These are phyloP conservation scores for Escallonia herrerae DNA, from an alignment of 129 eudicot genomes.

Conservation along the genomic window DNA sequence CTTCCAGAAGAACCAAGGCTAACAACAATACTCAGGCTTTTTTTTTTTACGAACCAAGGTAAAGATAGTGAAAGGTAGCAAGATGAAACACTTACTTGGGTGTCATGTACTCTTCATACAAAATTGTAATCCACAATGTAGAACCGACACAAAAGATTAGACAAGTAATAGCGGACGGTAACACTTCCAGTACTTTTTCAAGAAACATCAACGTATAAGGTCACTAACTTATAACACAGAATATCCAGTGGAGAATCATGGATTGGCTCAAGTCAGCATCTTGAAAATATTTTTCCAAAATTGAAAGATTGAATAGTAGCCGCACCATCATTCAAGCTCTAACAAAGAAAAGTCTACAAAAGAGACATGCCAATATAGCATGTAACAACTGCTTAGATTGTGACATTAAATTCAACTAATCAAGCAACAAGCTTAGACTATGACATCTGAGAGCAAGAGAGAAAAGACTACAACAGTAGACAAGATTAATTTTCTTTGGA, in stretches of 20 bases:
- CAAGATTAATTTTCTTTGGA: too few relatives aligned
- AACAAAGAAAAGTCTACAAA: constrained; percentile 85
- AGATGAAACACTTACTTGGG: constrained; percentile 66
- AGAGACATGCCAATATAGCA: constrained; percentile 9
- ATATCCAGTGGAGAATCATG: constrained; percentile 87
- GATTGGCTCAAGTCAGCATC: constrained; percentile 58
- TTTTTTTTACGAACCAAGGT: too few relatives aligned
- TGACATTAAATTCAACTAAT: background rate
- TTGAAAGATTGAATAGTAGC: constrained; percentile 93
- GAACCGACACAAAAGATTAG: constrained; percentile 38
- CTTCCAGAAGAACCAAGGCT: too few relatives aligned
- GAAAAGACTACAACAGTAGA: too few relatives aligned
- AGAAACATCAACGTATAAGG: constrained; percentile 15
- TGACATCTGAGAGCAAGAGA: too few relatives aligned
- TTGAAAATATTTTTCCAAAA: constrained; percentile 60
- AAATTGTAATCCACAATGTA: constrained; percentile 85
- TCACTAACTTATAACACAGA: constrained; percentile 52
- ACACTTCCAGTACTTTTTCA: constrained; percentile 1
- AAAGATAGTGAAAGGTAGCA: background rate
- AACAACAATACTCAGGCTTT: too few relatives aligned
- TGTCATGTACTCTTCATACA: constrained; percentile 95
- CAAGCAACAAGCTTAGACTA: background rate
- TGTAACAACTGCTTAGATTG: background rate
- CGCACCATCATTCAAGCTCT: constrained; percentile 99
- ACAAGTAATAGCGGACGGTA: background rate